Base-by-base conservation (phyloP, 2,329 filamentous ascomycete genomes). In the Trichoderma koningii region DNA sequence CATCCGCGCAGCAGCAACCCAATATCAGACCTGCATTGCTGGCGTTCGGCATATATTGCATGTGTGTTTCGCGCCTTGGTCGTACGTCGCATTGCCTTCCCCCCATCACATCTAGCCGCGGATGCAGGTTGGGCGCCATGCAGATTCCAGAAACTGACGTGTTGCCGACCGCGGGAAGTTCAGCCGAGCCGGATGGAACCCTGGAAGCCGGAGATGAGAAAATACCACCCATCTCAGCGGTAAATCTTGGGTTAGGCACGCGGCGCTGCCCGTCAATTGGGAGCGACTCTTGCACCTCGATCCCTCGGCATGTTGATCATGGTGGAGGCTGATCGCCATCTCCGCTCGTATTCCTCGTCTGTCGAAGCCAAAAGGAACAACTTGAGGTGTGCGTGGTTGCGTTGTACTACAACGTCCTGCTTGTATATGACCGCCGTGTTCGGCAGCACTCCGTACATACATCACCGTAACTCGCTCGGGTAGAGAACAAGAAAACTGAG, bases 181-280 rank as follows among this genome's bases (percentile, higher is more conserved):
- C 26, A 45, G 26, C 30, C 59, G 48, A 45, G 1, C 50, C 45
- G 56, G 45, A 63, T 59, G 55, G 42, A 38, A 59, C 55, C 28
- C 55, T 38, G 12, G 3, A 38, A 38, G 12, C 34, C 34, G 34
- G 34, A 38, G 34, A 38, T 38, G 34, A 38, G 10, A 38, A 38
- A 38, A 38, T 14, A 10, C 34, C 12, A 3, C 10, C 34, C 12
- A 38, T 38, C 10, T 38, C 34, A 14, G 34, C 34, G 30, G 34
- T 9, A 14, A 38, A 38, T 38, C 34, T 38, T 38, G 34, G 34
- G 7, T n/a, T n/a, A 9, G 7, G 34, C 34, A 38, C 34, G 34
- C 34, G 34, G 34, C 34, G 34, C 34, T 34, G 50, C 28, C 9
- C 26, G 17, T 12, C 14, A 10, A 52, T 15, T 50, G 14, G n/a